Base-by-base conservation (phyloP, 257 asterid species). In the Knoxia roxburghii region DNA sequence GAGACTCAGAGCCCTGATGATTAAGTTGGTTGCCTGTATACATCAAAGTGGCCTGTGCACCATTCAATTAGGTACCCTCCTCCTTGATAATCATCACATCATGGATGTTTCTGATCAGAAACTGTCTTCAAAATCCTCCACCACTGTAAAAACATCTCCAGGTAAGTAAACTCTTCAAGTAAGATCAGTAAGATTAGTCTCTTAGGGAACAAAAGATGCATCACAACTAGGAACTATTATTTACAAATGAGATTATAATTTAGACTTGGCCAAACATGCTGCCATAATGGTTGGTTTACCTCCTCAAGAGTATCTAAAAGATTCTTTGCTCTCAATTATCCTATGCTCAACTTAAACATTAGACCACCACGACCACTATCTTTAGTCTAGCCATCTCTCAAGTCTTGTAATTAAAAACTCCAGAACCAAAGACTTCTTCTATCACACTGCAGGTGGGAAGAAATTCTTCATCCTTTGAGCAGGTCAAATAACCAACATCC, bases 361-460 rank as follows among this genome's bases (percentile, higher is more conserved):
- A 20, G 65, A 23, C 9, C 33, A 32, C 18, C 26, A n/a, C 10
- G 49, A n/a, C 45, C 49, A n/a, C 30, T 43, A 29, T 35, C 26
- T 46, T 33, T 43, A 62, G 39, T 54, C 48, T 63, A 72, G 43
- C 64, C 61, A 43, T 75, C 72, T 75, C 72, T 53, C 58, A 66
- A 45, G 71, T 60, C 40, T 68, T 63, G 67, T 57, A 55, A 72
- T 75, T 76, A 76, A 76, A 78, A 61, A 79, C 74, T 59, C 72
- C 82, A 10, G 75, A 73, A 61, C 86, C 81, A 50, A 84, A 84
- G 23, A 84, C 82, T 68, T 84, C 89, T 60, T 84, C 89, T 49
- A 81, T 81, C 80, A 81, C 68, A 65, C 70, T 51, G 73, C 78
- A 72, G 4, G 86, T 81, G 24, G 86, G 78, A 45, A 81, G 68